These are phyloP conservation scores for Xylariaceae sp. DNA, from an alignment of 2,329 filamentous ascomycete species.

Conservation along the genomic window DNA sequence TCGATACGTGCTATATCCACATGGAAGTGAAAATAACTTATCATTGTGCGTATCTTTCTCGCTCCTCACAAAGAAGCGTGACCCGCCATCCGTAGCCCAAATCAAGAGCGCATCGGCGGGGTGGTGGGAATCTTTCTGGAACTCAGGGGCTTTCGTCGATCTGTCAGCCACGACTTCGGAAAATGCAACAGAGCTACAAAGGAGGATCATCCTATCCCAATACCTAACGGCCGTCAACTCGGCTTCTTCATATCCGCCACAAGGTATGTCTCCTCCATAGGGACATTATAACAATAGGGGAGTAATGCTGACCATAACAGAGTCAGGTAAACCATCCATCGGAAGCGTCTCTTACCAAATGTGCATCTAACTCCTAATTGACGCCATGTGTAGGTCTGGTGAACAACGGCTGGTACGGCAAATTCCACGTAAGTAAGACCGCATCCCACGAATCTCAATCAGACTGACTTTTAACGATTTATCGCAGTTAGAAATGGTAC, in stretches of 20 bases:
- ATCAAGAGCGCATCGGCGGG: constrained; percentile 31
- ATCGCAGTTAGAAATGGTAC: constrained; percentile 44
- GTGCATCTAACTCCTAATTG: background rate
- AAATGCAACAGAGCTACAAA: constrained; percentile 45
- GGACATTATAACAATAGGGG: background rate
- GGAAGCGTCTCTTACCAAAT: background rate
- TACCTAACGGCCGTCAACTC: constrained; percentile 49
- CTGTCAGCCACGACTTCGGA: constrained; percentile 36
- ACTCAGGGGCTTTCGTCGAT: constrained; percentile 47
- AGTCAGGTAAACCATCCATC: constrained; percentile 20
- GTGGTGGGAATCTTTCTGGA: constrained; percentile 48
- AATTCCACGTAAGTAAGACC: constrained; percentile 42
- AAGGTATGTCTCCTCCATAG: constrained; percentile 30
- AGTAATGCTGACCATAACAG: constrained; percentile 11
- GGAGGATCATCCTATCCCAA: constrained; percentile 48
- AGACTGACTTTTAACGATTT: background rate
- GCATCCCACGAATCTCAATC: background rate
- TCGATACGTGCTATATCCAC: constrained; percentile 37
- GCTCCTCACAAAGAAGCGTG: constrained; percentile 17
- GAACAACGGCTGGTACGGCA: constrained; percentile 53
- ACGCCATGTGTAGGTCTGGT: constrained; percentile 36
- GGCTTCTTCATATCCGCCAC: constrained; percentile 43
- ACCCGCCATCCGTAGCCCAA: constrained; percentile 23
- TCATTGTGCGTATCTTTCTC: constrained; percentile 33
- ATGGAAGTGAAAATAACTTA: constrained; percentile 23